Evolutionary conservation across 352 stramenopile genomes (phyloP), one percentile per base, ranked within the genome.

Genomic region (Globisporangium parvum): DNA sequence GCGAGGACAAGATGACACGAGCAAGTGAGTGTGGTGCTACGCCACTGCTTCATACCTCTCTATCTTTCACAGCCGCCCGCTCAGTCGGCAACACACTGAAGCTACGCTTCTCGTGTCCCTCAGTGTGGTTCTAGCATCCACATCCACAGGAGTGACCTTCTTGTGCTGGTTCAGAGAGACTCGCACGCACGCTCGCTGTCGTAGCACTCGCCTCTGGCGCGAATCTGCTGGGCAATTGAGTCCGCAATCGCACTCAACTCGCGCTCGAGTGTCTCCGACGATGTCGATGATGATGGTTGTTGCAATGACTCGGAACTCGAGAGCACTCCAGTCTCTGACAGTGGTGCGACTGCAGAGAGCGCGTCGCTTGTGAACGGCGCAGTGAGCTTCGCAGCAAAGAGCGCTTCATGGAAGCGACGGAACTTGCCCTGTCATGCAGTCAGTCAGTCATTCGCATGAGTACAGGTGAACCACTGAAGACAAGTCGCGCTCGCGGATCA

Each of bases 401-500:
- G 44, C 14, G 47, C 33, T 4, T 80, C 53, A 47, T 90, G 77
- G 58, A 88, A 90, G 23, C 59, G 62, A 37, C 59, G 59, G 47
- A 86, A 87, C 51, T 90, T 90, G 26, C 79, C 79, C 69, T 77
- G 40, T 6, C 23, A 53, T 57, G 1, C 31, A 15, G 15, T 0
- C 39, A 44, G 17, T 12, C 39, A 33, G 18, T 24, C 21, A 37
- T 41, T n/a, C 17, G n/a, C 41, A 1, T 40, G 24, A 41, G 39
- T 12, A 33, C 26, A 14, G 20, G 44, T 3, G 31, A 17, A 24
- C 24, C 12, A 21, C 20, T 57, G 47, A 57, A 28, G 40, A 53
- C 21, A 28, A 42, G 6, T 24, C 17, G 2, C 17, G 40, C 23
- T 18, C n/a, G 9, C 23, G 12, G 1, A n/a, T 15, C 14, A 5